A percentile compares a stretch with the other conserved stretches of the same genome.
Evolutionary conservation across 2,329 filamentous ascomycete species (phyloP).

Genomic region (Aureobasidium sp.): DNA sequence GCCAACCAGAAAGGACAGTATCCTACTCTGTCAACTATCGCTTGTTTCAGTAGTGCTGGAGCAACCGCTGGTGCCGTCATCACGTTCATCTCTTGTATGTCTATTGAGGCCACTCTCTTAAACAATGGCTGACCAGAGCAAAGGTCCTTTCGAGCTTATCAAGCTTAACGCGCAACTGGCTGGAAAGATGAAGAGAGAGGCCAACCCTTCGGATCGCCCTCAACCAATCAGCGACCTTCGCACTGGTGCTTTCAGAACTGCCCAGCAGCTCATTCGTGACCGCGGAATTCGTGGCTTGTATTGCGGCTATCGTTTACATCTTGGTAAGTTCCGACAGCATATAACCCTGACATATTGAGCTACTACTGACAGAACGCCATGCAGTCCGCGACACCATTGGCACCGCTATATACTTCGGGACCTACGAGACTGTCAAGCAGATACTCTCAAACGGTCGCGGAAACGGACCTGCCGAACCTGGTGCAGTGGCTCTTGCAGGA

Average conservation of each 20-base stretch:
- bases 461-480: constrained; percentile 65
- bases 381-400: constrained; percentile 74
- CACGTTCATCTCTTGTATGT: constrained; percentile 64
- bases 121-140: background rate
- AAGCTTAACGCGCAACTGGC: constrained; percentile 83
- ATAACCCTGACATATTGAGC: background rate
- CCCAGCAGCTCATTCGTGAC: constrained; percentile 67
- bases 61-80: constrained; percentile 73
- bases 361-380: background rate
- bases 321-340: constrained; percentile 50
- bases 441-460: constrained; percentile 67
- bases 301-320: constrained; percentile 71
- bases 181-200: constrained; percentile 56
- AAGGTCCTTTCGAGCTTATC: constrained; percentile 78
- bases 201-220: constrained; percentile 8
- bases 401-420: constrained; percentile 80
- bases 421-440: constrained; percentile 81
- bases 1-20: constrained; percentile 63
- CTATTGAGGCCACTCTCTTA: background rate
- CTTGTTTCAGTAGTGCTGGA: constrained; percentile 69
- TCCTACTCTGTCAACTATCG: constrained; percentile 63
- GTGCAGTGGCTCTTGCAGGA: constrained; percentile 69
- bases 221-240: constrained; percentile 14
- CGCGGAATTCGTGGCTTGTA: constrained; percentile 67
- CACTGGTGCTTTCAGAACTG: constrained; percentile 41